These are phyloP conservation scores for Cicer judaicum DNA, from an alignment of 306 rosid genomes.

Conservation along the genomic window DNA sequence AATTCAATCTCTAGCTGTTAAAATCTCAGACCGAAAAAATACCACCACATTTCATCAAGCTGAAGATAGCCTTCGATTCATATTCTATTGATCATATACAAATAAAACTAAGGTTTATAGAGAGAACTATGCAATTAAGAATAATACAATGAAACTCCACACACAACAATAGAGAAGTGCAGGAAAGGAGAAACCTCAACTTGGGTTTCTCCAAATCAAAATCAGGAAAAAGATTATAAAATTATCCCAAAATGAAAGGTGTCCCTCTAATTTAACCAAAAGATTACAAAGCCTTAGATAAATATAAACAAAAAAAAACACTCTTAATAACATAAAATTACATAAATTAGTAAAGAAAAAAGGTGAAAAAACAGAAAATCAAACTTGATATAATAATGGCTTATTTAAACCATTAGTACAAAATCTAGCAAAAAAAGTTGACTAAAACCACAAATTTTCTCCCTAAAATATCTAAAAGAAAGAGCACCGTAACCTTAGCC, in stretches of 20 bases:
- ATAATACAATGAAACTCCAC: conserved; percentile 40
- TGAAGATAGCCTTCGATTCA: conserved; percentile 30
- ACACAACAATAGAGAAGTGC: conserved; percentile 43
- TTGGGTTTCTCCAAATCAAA: conserved; percentile 58
- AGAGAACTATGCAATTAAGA: conserved; percentile 32
- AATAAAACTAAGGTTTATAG: conserved; percentile 33
- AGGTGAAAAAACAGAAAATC: conserved; percentile 30
- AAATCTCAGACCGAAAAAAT: conserved; percentile 37
- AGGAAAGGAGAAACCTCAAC: conserved; percentile 59
- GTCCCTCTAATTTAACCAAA: conserved; percentile 53
- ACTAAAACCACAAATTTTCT: conserved; percentile 54
- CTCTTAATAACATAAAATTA: conserved; percentile 36
- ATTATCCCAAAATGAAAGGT: conserved; percentile 52
- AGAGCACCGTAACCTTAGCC: conserved; percentile 45
- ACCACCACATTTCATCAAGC: conserved; percentile 42
- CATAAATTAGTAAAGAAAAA: conserved; percentile 30
- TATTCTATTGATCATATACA: conserved; percentile 30
- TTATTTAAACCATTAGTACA: conserved; percentile 48
- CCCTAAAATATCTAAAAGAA: conserved; percentile 46
- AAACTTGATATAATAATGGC: conserved; percentile 35
- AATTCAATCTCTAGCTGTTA: conserved; percentile 34
- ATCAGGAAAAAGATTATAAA: conserved; percentile 42
- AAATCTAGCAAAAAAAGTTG: conserved; percentile 52
- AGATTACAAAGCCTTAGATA: conserved; percentile 49
- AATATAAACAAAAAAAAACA: conserved; percentile 43